These are phyloP conservation scores for Chaetomium cochliodes DNA, from an alignment of 495 filamentous ascomycete species.

Conservation along the genomic window DNA sequence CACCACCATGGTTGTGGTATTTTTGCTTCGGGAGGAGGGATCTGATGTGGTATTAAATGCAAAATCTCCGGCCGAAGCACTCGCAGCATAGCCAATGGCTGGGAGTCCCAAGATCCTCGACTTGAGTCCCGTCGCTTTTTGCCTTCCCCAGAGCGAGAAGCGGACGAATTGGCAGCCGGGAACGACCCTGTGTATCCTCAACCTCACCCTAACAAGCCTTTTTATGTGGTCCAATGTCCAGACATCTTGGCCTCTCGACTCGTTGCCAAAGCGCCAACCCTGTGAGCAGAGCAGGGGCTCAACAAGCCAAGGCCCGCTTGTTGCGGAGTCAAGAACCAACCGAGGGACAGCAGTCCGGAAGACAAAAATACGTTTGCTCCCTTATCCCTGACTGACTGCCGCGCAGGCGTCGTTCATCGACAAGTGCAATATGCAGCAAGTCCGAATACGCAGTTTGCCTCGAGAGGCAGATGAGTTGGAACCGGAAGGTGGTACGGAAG, in stretches of 20 bases:
- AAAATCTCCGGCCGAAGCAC: conserved; percentile 9
- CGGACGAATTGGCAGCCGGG: neutral
- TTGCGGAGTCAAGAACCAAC: too few relatives aligned
- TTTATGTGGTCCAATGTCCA: too few relatives aligned
- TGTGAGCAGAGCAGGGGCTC: neutral
- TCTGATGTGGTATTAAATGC: neutral
- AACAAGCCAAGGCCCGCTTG: too few relatives aligned
- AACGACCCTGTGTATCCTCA: too few relatives aligned
- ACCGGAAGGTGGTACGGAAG: too few relatives aligned
- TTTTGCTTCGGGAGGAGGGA: neutral
- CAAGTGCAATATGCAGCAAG: too few relatives aligned
- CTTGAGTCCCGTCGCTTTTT: neutral
- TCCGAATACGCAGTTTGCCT: too few relatives aligned
- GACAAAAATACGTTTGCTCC: too few relatives aligned
- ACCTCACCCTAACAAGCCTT: neutral
- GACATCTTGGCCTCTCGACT: neutral
- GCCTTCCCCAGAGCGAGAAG: neutral
- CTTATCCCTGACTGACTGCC: too few relatives aligned
- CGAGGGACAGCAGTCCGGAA: too few relatives aligned
- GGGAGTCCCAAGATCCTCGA: neutral
- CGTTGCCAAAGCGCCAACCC: neutral
- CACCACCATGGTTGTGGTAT: neutral
- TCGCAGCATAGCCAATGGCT: neutral
- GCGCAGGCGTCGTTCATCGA: too few relatives aligned
- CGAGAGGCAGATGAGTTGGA: too few relatives aligned